Evolutionary conservation across 768 basidiomycete genomes (phyloP), one percentile per base, ranked within the genome.

Genomic region (Naganishia vaughanmartiniae): DNA sequence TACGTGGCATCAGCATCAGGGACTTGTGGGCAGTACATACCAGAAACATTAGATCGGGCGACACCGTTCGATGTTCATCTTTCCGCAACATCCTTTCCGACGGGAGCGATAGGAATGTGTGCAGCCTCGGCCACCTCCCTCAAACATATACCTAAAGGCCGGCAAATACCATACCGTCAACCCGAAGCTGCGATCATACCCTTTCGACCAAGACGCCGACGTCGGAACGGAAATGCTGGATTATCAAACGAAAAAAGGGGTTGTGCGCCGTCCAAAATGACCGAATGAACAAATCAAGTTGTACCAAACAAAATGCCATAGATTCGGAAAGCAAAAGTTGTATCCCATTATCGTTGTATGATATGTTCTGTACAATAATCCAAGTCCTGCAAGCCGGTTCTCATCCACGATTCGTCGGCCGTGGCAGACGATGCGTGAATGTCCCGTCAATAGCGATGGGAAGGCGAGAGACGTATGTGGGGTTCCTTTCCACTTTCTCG

Each of bases 291-390:
- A 42, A 42, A 42, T 15, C 15, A 42, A 51, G 48, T 51, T 51
- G 48, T 51, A 51, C 21, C 24, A 51, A 1, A 42, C 10, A 15
- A 42, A 42, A 42, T 36, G 34, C 12, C 34, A 36, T 36, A 46
- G 48, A 51, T 51, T 51, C 48, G 7, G 24, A 51, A 51, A 26
- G 15, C 48, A 24, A 51, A 51, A 4, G 48, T 51, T 51, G 48
- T 51, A 51, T 51, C 24, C 48, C n/a, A n/a, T 51, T 51, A 42
- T 42, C 24, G 48, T 51, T 51, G 48, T 51, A 51, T 51, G n/a
- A 21, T 12, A 51, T 51, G 48, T 26, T 26, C 6, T 36, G 42
- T n/a, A 51, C 48, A 51, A 1, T 24, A 6, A 51, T 24, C n/a
- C 48, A 51, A n/a, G 48, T 9, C 48, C 48, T 42, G 36, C 36